Evolutionary conservation across 257 asterid genomes (phyloP).

Genomic region (Linaria vulgaris): DNA sequence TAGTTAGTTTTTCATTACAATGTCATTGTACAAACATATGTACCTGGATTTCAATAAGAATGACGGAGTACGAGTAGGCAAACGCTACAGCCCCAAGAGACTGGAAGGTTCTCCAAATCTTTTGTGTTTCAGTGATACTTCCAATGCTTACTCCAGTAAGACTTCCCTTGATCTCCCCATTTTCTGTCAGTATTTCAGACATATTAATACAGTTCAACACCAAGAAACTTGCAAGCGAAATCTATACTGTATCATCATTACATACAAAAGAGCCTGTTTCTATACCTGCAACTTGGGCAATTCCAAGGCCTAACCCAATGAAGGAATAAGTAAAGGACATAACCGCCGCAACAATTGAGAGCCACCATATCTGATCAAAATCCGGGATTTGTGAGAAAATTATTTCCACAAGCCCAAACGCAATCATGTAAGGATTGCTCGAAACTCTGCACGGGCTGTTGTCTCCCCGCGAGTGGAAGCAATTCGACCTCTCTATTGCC

Average conservation of each 20-base stretch:
- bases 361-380: conserved; percentile 75
- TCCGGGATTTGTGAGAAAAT: conserved; percentile 68
- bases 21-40: no score
- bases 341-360: conserved; percentile 68
- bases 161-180: conserved; percentile 62
- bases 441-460: conserved; percentile 54
- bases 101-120: conserved; percentile 77
- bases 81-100: conserved; percentile 85
- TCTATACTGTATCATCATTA: no score
- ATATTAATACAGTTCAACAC: neutral
- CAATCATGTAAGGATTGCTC: conserved; percentile 64
- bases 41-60: conserved; percentile 81
- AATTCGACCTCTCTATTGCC: conserved; percentile 54
- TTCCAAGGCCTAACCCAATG: conserved; percentile 65
- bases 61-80: conserved; percentile 82
- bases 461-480: conserved; percentile 56
- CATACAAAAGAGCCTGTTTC: neutral
- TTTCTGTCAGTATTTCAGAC: conserved; percentile 36
- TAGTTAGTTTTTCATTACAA: no score
- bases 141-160: conserved; percentile 76
- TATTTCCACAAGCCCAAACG: conserved; percentile 57
- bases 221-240: neutral
- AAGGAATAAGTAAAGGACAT: conserved; percentile 78
- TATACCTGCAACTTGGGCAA: conserved; percentile 59
- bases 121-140: conserved; percentile 50